A percentile compares a stretch with the other conserved stretches of the same genome.
Conservation (phyloP, 2,329 filamentous ascomycete genomes). For the Pseudocercospora fuligena region DNA sequence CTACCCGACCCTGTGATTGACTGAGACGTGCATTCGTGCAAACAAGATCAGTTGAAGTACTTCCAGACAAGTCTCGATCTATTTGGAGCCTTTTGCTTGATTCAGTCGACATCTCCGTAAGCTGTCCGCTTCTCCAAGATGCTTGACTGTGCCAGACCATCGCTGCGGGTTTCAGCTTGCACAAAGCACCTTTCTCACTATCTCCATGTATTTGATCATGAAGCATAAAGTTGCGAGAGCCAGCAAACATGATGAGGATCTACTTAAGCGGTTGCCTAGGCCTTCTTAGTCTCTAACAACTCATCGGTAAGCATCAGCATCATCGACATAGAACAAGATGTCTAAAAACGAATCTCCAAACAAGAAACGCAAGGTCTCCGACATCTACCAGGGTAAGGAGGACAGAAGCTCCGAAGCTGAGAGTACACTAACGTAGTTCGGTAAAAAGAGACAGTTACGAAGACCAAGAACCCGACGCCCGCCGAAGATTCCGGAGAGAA, state of each 20-base stretch:
- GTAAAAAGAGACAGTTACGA: neutral
- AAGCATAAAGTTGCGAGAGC: neutral
- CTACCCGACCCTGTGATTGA: too few species aligned
- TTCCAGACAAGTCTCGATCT: neutral
- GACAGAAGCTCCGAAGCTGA: neutral
- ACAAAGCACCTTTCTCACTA: neutral
- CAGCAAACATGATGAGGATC: neutral
- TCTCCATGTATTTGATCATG: neutral
- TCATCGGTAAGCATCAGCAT: neutral
- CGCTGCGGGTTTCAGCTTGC: neutral
- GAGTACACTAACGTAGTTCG: neutral
- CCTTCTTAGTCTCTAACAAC: neutral
- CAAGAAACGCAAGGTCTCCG: constrained; percentile 1
- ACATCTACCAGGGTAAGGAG: neutral
- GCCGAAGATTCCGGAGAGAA: neutral
- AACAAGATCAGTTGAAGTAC: neutral
- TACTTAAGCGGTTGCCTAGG: neutral
- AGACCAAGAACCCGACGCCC: neutral
- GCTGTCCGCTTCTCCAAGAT: neutral
- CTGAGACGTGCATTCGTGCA: too few species aligned
- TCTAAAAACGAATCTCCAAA: neutral
- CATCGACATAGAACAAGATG: neutral
- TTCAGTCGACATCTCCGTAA: too few species aligned
- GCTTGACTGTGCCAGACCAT: neutral
- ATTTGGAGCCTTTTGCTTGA: neutral